Percentiles rank a stretch among this genome's conserved stretches.
Conservation (phyloP, 768 basidiomycete genomes). For the Obba rivulosa region DNA sequence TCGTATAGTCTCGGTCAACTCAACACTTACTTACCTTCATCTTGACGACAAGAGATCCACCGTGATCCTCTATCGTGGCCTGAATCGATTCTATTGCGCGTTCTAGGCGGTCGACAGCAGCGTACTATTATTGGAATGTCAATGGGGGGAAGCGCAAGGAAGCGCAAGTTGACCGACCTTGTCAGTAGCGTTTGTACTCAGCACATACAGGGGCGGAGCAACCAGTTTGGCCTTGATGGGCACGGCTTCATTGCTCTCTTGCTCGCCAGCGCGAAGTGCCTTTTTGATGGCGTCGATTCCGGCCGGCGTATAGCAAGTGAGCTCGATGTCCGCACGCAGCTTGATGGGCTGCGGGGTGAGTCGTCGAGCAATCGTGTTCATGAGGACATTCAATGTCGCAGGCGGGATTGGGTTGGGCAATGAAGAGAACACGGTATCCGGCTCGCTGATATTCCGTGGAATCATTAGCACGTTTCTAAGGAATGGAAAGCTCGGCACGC, state of each 20-base stretch:
- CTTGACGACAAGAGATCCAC: constrained; percentile 86
- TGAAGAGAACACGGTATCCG: constrained; percentile 75
- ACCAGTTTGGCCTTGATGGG: constrained; percentile 97
- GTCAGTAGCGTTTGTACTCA: constrained; percentile 95
- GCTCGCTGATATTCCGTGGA: constrained; percentile 40
- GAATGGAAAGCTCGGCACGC: constrained; percentile 27
- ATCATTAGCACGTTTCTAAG: not conserved
- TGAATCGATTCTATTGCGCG: constrained; percentile 91
- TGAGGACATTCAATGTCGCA: constrained; percentile 58
- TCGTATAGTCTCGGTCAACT: not conserved
- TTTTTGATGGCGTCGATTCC: constrained; percentile 97
- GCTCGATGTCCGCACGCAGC: constrained; percentile 94
- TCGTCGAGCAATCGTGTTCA: constrained; percentile 84
- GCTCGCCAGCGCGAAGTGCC: constrained; percentile 85
- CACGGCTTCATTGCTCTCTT: constrained; percentile 79
- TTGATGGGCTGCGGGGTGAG: constrained; percentile 98
- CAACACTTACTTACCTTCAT: constrained; percentile 69
- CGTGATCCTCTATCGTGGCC: constrained; percentile 73
- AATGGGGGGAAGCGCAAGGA: not conserved
- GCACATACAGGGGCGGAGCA: constrained; percentile 92
- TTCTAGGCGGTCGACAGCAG: constrained; percentile 89
- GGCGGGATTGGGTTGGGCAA: constrained; percentile 53
- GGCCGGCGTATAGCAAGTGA: constrained; percentile 92
- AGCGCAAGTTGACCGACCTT: constrained; percentile 47
- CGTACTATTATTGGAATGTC: constrained; percentile 42